Evolutionary conservation across 306 rosid species (phyloP).

Genomic region (Hylodesmum podocarpum): DNA sequence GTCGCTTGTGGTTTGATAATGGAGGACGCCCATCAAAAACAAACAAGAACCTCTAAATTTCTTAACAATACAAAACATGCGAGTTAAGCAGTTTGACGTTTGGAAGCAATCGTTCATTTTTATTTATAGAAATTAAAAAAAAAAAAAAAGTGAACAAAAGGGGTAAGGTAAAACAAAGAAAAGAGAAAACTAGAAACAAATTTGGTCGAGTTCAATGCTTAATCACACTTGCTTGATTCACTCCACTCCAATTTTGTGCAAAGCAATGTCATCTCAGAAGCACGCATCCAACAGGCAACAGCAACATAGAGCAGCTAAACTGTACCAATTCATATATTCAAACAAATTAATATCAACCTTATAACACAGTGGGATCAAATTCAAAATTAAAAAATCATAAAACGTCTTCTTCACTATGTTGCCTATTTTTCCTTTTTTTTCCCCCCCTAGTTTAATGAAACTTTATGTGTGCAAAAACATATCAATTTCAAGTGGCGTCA

Average conservation of each 20-base stretch:
- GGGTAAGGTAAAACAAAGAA: not conserved
- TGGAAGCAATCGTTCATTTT: conserved; percentile 22
- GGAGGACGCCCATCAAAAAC: not conserved
- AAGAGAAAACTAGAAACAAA: not conserved
- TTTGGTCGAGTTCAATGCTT: not conserved
- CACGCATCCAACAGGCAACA: conserved; percentile 94
- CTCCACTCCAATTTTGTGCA: conserved; percentile 32
- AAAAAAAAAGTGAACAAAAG: not conserved
- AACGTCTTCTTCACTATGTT: no score
- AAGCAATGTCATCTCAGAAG: conserved; percentile 49
- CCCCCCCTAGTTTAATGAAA: no score
- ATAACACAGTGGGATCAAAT: no score
- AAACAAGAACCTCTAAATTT: not conserved
- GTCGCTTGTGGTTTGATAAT: not conserved
- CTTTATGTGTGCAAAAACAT: no score
- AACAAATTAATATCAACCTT: not conserved
- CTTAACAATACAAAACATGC: not conserved
- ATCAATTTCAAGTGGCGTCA: no score
- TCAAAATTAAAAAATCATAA: no score
- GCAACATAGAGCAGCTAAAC: conserved; percentile 98
- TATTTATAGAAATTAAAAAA: not conserved
- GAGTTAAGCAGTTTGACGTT: not conserved
- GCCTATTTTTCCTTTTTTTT: no score
- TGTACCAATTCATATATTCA: conserved; percentile 30
- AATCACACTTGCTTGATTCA: conserved; percentile 21